Base-by-base conservation (phyloP, 192 early-diverging fungal genomes). In the Backusella luteola region DNA sequence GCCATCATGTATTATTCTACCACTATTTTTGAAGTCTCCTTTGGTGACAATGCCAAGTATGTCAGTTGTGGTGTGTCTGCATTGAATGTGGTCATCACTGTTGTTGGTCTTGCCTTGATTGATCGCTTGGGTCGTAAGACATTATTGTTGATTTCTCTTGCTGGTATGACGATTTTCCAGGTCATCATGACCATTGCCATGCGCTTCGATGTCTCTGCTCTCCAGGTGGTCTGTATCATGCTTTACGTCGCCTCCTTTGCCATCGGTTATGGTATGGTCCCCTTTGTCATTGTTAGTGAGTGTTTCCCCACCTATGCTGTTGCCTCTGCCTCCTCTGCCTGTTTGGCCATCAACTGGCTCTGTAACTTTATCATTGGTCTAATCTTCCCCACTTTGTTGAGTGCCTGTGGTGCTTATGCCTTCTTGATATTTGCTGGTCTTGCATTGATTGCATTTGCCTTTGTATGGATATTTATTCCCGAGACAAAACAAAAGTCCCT, bases 1-100 rank as follows among this genome's bases (percentile, higher is more conserved):
- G 85, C 87, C 1, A 87, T 90, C 29, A 86, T 91, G 69, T 93
- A 89, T 74, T 90, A 90, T 78, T 87, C 85, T 77, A 88, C 88
- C 35, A 85, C 86, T 17, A 89, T 94, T 15, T 92, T 94, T 78
- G 79, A 82, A 3, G 77, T 86, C 15, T 84, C 84, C 0, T 90
- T 92, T 69, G 73, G 83, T 1, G 79, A 91, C 11, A 84, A 83
- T 39, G 84, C 85, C 12, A 81, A 82, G 38, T 81, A 84, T 59
- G 83, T 93, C 4, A 84, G 89, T 14, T 79, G 91, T 8, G 86
- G 90, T 63, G 80, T 89, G 3, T 80, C 82, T 12, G 86, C 85
- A 1, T 59, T 93, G n/a, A 91, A 91, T 67, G 83, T 92, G 35
- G 71, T 86, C 19, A 74, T 88, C 66, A 91, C 89, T 17, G 26